These are phyloP conservation scores for Aureobasidium sp. DNA, from an alignment of 2,329 filamentous ascomycete species.

Conservation along the genomic window DNA sequence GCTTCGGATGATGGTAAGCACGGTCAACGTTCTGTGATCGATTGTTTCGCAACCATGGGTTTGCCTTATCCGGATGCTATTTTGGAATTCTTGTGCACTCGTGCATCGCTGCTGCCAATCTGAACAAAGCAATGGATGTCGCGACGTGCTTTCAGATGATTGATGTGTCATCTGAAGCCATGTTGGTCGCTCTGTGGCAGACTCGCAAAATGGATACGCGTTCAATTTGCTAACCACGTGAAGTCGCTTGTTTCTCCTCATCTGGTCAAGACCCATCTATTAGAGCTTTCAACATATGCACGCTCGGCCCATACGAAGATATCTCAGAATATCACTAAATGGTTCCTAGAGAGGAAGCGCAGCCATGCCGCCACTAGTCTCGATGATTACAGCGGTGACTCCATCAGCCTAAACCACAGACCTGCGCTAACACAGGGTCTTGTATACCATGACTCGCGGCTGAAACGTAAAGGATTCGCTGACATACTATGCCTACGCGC, in stretches of 20 bases:
- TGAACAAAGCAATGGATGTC: background rate
- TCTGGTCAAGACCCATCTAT: conserved; percentile 4
- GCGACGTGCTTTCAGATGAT: background rate
- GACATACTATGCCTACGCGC: background rate
- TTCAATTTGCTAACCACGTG: background rate
- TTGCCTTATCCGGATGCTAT: background rate
- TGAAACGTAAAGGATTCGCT: conserved; percentile 1
- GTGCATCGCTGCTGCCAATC: background rate
- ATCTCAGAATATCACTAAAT: background rate
- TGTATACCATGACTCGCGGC: conserved; percentile 4
- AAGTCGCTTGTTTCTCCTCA: background rate
- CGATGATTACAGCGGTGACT: background rate
- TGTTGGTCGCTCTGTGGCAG: background rate
- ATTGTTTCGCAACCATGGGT: background rate
- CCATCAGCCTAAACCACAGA: background rate
- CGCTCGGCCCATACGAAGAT: background rate
- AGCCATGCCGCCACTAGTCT: background rate
- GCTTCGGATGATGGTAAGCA: conserved; percentile 5
- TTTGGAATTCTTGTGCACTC: background rate
- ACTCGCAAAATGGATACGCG: background rate
- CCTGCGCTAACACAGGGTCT: background rate
- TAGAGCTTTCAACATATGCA: background rate
- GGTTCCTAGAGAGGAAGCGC: background rate
- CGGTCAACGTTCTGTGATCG: background rate
- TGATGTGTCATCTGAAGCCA: background rate